Conservation (phyloP, 768 basidiomycete species). For the Termitomyces sp. region DNA sequence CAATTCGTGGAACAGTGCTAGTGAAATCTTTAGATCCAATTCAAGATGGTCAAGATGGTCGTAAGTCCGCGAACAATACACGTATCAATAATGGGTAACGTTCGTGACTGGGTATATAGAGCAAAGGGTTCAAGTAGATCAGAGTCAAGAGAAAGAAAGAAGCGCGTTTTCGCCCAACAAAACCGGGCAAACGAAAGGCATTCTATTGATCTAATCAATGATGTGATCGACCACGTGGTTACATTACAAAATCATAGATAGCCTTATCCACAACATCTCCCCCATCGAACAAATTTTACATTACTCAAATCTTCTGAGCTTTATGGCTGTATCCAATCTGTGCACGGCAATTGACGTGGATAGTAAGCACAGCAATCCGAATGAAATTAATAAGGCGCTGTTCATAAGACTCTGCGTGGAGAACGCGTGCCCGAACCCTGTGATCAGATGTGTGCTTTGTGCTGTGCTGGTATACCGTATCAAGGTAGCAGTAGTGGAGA, state of each 20-base stretch:
- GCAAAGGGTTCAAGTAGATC: neutral
- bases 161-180: neutral
- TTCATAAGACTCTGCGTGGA: neutral
- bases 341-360: too few relatives aligned
- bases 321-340: neutral
- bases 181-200: neutral
- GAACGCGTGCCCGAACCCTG: neutral
- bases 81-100: neutral
- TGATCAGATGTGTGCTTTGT: neutral
- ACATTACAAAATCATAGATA: neutral
- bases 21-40: neutral
- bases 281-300: neutral
- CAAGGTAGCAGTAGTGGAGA: too few relatives aligned
- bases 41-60: neutral
- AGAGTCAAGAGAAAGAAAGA: neutral
- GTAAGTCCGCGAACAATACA: neutral
- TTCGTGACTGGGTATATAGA: neutral
- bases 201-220: constrained; percentile 3
- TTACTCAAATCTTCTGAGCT: neutral
- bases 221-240: constrained; percentile 6
- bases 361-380: neutral
- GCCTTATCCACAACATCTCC: too few relatives aligned
- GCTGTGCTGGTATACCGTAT: neutral
- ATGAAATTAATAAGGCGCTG: neutral
- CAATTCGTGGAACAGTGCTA: neutral